phyloP scores from a whole-genome alignment of 441 rosid genomes.

The Daphne laureola region DNA sequence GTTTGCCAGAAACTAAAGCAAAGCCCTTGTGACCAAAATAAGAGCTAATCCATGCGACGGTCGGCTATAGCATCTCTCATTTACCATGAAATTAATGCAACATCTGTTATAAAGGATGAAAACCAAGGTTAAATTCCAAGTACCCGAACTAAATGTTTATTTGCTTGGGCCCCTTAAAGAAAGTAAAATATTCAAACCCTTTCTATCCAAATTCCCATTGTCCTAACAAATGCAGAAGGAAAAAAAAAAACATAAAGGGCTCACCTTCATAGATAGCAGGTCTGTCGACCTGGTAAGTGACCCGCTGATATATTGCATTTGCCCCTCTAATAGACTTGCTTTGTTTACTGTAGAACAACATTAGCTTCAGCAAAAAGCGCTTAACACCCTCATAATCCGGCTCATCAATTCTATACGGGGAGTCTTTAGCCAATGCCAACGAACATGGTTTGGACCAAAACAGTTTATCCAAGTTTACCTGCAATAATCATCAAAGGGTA shows the following conservation, averaged over 20 bases:
- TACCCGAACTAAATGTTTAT: no score
- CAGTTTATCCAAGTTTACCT: slow-evolving; percentile 72
- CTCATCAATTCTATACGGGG: slow-evolving; percentile 75
- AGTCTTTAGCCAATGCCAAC: slow-evolving; percentile 63
- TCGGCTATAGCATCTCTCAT: no score
- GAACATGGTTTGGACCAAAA: slow-evolving; percentile 85
- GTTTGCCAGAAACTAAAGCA: no score
- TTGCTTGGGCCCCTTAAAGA: no score
- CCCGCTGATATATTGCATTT: slow-evolving; percentile 56
- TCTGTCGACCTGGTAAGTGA: slow-evolving; percentile 63
- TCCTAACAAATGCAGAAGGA: background rate
- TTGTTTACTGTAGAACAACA: slow-evolving; percentile 81
- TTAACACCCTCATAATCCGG: slow-evolving; percentile 63
- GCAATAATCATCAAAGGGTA: slow-evolving; percentile 8
- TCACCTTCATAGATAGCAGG: slow-evolving; percentile 86
- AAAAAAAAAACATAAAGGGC: slow-evolving; percentile 9
- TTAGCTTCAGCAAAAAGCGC: slow-evolving; percentile 45
- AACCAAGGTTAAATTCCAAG: no score
- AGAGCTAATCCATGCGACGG: no score
- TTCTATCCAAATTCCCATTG: no score
- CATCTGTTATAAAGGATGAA: no score
- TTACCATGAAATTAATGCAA: no score
- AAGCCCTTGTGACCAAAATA: no score
- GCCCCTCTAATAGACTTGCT: slow-evolving; percentile 82
- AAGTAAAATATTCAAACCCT: no score